phyloP scores from a whole-genome alignment of 805 yeast species.

The Zygosaccharomyces lentus region DNA sequence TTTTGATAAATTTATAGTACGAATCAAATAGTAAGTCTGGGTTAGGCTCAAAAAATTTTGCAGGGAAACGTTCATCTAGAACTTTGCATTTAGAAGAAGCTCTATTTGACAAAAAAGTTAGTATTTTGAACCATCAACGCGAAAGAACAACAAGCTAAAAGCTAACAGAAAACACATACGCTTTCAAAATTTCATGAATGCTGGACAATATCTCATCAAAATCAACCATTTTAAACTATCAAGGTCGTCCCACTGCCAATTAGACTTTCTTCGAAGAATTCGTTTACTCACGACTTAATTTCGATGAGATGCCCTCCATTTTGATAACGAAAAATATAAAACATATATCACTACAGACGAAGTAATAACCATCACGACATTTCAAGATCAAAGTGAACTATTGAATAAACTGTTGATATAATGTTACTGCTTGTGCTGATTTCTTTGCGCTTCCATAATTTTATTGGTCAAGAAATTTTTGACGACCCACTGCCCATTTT shows the following conservation, averaged over 20 bases:
- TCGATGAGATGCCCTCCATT: background rate
- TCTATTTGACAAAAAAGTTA: constrained; percentile 12
- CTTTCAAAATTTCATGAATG: constrained; percentile 22
- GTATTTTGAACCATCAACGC: constrained; percentile 3
- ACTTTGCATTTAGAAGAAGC: constrained; percentile 34
- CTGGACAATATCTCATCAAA: constrained; percentile 13
- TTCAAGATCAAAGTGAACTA: too few relatives aligned
- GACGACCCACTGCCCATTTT: constrained; percentile 62
- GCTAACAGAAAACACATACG: constrained; percentile 14
- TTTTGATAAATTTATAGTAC: constrained; percentile 37
- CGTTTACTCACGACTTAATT: too few relatives aligned
- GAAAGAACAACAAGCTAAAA: background rate
- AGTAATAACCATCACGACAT: background rate
- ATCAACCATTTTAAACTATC: constrained; percentile 1
- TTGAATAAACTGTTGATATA: background rate
- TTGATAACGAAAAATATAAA: background rate
- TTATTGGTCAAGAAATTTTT: constrained; percentile 33
- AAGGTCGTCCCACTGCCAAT: background rate
- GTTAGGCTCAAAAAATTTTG: constrained; percentile 43
- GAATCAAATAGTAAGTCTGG: constrained; percentile 43
- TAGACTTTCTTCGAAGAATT: too few relatives aligned
- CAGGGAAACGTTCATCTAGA: constrained; percentile 41
- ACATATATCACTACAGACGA: background rate
- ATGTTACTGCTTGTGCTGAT: background rate
- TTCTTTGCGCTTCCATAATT: constrained; percentile 9